Base-by-base conservation (phyloP, 31 red algal genomes). In the Odonthalia washingtoniensis region DNA sequence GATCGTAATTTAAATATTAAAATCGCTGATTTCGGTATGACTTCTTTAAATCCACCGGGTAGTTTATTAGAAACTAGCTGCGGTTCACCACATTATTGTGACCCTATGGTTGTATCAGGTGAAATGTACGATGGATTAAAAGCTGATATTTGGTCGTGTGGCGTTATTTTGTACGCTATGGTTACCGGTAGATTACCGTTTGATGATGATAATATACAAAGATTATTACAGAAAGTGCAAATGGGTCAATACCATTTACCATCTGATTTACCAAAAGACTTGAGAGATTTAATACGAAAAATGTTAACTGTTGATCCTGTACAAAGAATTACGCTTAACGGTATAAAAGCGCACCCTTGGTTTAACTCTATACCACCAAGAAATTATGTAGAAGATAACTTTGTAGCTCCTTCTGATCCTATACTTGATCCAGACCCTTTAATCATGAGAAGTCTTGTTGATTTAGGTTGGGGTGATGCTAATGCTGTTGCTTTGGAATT, bases 301-400 rank as follows among this genome's bases (percentile, higher is more conserved):
- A 99, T 99, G 97, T 90, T 99, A n/a, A 99, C 92, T 43, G 97
- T 96, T 46, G 94, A 99, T 78, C 97, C 97, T 5, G 84, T 88
- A 0, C 60, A 64, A 41, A 76, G 97, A 6, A 92, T 96, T 27
- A 90, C 94, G 36, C 72, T 99, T 30, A 86, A 93, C 21, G 94
- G 77, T n/a, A 91, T 99, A 40, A 96, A 95, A 84, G 78, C 74
- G n/a, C 92, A 96, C 72, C 91, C 97, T 1, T 99, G 97, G 97
- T 94, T 90, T 65, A 94, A 69, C 33, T 81, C 87, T 39, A 81
- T 81, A 6, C 77, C 70, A 18, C 94, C 85, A 26, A 66, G 70
- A 66, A 90, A 95, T 52, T 90, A 75, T 5, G 52, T 78, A 30
- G 62, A 88, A 79, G 87, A 90, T 85, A n/a, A 92, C 14, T 94